Conservation (phyloP, 2,329 filamentous ascomycete species). For the Ascocoryne sarcoides region DNA sequence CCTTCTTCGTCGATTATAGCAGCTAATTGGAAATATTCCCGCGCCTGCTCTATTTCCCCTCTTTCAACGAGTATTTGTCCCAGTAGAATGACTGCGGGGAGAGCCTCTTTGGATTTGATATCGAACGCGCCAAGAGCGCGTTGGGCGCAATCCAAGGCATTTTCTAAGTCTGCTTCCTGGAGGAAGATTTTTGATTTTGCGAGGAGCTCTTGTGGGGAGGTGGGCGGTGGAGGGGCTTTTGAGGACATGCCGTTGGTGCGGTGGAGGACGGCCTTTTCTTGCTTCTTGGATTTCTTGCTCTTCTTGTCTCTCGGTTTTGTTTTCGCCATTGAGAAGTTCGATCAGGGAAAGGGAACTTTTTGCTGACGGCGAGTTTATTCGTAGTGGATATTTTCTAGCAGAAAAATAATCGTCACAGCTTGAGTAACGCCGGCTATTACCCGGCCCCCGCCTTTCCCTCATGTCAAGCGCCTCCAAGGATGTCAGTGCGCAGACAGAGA, state of each 20-base stretch:
- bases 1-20: constrained; percentile 72
- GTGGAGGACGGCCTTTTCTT: constrained; percentile 23
- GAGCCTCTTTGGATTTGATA: constrained; percentile 18
- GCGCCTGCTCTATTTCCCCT: constrained; percentile 66
- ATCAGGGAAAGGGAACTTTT: too few relatives aligned
- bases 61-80: constrained; percentile 32
- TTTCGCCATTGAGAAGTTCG: constrained; percentile 29
- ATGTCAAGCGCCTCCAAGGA: too few relatives aligned
- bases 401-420: too few relatives aligned
- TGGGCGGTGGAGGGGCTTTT: constrained; percentile 19
- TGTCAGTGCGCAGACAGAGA: too few relatives aligned
- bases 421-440: too few relatives aligned
- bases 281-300: constrained; percentile 24
- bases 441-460: too few relatives aligned
- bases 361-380: too few relatives aligned
- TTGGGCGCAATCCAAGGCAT: constrained; percentile 23
- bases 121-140: constrained; percentile 21
- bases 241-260: constrained; percentile 19
- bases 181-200: constrained; percentile 15
- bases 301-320: constrained; percentile 27
- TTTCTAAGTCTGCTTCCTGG: constrained; percentile 27
- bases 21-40: constrained; percentile 62
- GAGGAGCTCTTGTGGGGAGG: constrained; percentile 19
- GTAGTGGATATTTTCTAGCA: too few relatives aligned
- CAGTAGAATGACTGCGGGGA: constrained; percentile 28